These are phyloP conservation scores for Crithidia bombi DNA, from an alignment of 208 protist genomes.

Conservation along the genomic window DNA sequence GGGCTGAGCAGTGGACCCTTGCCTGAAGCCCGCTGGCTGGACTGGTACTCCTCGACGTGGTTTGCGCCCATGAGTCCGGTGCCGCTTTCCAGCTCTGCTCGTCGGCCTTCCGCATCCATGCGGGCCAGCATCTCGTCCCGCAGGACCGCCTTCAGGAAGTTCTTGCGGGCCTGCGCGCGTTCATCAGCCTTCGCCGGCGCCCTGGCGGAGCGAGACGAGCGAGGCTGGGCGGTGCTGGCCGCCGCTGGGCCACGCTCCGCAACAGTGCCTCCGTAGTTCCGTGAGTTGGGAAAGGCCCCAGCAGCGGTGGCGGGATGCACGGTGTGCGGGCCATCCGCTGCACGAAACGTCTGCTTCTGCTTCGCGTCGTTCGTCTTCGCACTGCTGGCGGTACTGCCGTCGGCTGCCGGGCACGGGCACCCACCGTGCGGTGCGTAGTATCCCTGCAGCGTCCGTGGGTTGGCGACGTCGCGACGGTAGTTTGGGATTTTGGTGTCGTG, in stretches of 20 bases:
- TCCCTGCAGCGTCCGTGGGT: constrained; percentile 68
- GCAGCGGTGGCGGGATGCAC: constrained; percentile 26
- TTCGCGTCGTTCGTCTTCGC: constrained; percentile 12
- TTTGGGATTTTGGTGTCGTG: constrained; percentile 58
- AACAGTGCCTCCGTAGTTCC: constrained; percentile 76
- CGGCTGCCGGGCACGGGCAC: constrained; percentile 59
- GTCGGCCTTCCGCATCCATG: constrained; percentile 58
- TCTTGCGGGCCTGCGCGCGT: constrained; percentile 68
- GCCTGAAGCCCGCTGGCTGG: constrained; percentile 16
- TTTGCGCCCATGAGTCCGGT: constrained; percentile 56
- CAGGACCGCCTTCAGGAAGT: constrained; percentile 74
- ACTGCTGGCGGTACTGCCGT: constrained; percentile 13
- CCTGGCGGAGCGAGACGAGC: constrained; percentile 20
- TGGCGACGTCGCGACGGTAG: constrained; percentile 64
- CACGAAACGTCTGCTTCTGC: constrained; percentile 43
- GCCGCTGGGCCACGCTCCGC: constrained; percentile 35
- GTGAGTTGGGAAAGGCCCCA: constrained; percentile 58
- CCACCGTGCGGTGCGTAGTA: constrained; percentile 60
- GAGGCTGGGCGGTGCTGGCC: constrained; percentile 27
- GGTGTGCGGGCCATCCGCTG: constrained; percentile 43
- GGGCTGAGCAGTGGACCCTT: constrained; percentile 5
- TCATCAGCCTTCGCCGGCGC: constrained; percentile 47
- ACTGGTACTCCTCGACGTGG: constrained; percentile 57
- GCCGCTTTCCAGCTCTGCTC: constrained; percentile 49
- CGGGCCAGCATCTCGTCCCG: constrained; percentile 74